Base-by-base conservation (phyloP, 2,329 filamentous ascomycete species). In the Cladophialophora yegresii region DNA sequence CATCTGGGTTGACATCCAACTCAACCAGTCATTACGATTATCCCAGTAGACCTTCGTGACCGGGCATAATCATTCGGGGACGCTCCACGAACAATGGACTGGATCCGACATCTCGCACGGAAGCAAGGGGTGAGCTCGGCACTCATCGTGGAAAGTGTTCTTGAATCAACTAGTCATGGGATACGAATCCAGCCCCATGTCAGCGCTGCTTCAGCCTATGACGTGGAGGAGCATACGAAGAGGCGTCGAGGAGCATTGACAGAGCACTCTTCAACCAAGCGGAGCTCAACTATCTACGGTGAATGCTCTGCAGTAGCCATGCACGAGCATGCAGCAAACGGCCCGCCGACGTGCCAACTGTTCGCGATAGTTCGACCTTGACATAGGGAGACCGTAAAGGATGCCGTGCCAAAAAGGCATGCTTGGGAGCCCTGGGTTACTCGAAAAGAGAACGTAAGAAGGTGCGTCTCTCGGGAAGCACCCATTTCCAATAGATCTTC, bases 201-300 rank as follows among this genome's bases (percentile, higher is more conserved):
- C 49, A 61, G 58, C 58, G 32, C 33, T 2, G 20, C 33, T 23
- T 40, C 23, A 33, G 47, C 54, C 54, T 61, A 61, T 61, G 58
- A 61, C 33, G 50, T 54, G 58, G 16, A 54, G n/a, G 50, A 13
- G n/a, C 32, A 61, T 12, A 16, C 58, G 58, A 61, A 10, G 33
- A 53, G 26, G 58, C 16, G 57, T 50, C 45, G 23, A 54, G 26
- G 26, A 22, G 50, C 58, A 32, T 61, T 45, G 30, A 33, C 4
- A 33, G 47, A 3, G 26, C 26, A 6, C 26, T 28, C 26, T 28
- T 28, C 6, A 33, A 26, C 53, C 45, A 4, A 54, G 32, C n/a
- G 28, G n/a, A 47, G 36, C 58, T 61, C 47, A 50, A 59, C 57
- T 45, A 33, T n/a, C 58, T 45, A 32, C 3, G 50, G 58, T 47